A percentile compares a stretch with the other conserved stretches of the same genome.
phyloP scores from a whole-genome alignment of 257 asterid genomes.

The Nicotiana knightiana region DNA sequence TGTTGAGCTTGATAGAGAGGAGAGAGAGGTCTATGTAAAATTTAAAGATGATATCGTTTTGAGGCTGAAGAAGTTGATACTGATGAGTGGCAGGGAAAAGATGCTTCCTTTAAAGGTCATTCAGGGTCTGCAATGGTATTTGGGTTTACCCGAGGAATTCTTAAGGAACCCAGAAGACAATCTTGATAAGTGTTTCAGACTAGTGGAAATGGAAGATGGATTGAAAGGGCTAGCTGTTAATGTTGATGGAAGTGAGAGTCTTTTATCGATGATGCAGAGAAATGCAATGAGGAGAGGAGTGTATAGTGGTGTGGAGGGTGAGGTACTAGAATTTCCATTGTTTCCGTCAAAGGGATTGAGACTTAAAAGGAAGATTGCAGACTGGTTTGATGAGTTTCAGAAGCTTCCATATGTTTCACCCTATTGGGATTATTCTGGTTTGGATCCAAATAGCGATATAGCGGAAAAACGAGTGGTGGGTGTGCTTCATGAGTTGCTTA shows the following conservation, averaged over 20 bases:
- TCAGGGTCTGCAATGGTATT: conserved; percentile 62
- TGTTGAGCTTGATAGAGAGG: conserved; percentile 65
- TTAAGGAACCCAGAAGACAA: conserved; percentile 41
- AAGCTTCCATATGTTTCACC: conserved; percentile 74
- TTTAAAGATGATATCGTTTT: conserved; percentile 44
- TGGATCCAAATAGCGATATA: conserved; percentile 53
- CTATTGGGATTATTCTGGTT: conserved; percentile 38
- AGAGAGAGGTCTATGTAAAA: conserved; percentile 41
- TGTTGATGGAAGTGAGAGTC: conserved; percentile 21
- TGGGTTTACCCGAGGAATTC: conserved; percentile 75
- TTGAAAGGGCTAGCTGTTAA: conserved; percentile 55
- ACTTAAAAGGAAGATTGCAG: conserved; percentile 61
- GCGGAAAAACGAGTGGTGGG: conserved; percentile 84
- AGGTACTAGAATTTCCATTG: conserved; percentile 57
- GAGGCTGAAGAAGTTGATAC: conserved; percentile 61
- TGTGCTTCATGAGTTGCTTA: conserved; percentile 69
- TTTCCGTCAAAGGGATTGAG: conserved; percentile 82
- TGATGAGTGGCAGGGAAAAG: conserved; percentile 61
- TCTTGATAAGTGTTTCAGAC: conserved; percentile 32
- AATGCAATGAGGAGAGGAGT: conserved; percentile 56
- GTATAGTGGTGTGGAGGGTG: conserved; percentile 41
- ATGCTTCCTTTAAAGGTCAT: conserved; percentile 65
- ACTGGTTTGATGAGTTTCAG: conserved; percentile 72
- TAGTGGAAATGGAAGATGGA: conserved; percentile 70
- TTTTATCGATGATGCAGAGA: conserved; percentile 48